These are phyloP conservation scores for Anthracocystis setariae DNA, from an alignment of 1,284 basidiomycete species.

Conservation along the genomic window DNA sequence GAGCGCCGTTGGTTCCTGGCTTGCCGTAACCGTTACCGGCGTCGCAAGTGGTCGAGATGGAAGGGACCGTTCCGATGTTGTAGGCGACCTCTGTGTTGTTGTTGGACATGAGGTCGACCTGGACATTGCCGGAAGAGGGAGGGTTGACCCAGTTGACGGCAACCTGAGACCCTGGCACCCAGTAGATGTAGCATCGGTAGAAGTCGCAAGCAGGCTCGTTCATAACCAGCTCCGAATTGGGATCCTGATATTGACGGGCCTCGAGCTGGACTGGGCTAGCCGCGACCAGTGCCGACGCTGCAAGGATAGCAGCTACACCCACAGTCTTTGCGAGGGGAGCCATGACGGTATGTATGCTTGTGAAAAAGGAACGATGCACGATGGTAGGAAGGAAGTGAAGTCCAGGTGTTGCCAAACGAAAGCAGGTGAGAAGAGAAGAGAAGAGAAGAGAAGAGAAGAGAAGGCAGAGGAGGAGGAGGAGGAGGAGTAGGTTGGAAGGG, in stretches of 20 bases:
- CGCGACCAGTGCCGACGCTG: slow-evolving; percentile 17
- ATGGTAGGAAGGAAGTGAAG: not conserved
- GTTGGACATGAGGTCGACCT: slow-evolving; percentile 56
- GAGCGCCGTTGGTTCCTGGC: slow-evolving; percentile 36
- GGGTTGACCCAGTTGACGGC: slow-evolving; percentile 58
- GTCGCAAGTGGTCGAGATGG: slow-evolving; percentile 49
- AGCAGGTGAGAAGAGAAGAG: not conserved
- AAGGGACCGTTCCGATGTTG: slow-evolving; percentile 47
- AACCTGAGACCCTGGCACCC: slow-evolving; percentile 38
- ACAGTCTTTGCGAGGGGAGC: slow-evolving; percentile 26
- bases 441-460: not conserved
- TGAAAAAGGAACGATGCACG: not conserved
- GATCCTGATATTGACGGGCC: slow-evolving; percentile 48
- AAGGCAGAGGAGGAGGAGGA: not conserved
- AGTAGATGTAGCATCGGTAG: slow-evolving; percentile 54
- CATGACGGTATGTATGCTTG: slow-evolving; percentile 11
- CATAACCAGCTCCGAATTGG: slow-evolving; percentile 48
- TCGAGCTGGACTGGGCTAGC: slow-evolving; percentile 16
- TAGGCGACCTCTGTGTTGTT: slow-evolving; percentile 46
- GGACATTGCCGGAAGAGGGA: slow-evolving; percentile 35
- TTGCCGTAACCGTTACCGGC: slow-evolving; percentile 44
- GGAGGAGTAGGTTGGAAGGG: not conserved
- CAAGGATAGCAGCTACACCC: slow-evolving; percentile 14
- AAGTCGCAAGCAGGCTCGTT: slow-evolving; percentile 52
- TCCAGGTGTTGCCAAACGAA: not conserved